A percentile compares a stretch with the other conserved stretches of the same genome.
These are phyloP conservation scores for Chlorella sp. DNA, from an alignment of 139 green algal genomes.

Conservation along the genomic window DNA sequence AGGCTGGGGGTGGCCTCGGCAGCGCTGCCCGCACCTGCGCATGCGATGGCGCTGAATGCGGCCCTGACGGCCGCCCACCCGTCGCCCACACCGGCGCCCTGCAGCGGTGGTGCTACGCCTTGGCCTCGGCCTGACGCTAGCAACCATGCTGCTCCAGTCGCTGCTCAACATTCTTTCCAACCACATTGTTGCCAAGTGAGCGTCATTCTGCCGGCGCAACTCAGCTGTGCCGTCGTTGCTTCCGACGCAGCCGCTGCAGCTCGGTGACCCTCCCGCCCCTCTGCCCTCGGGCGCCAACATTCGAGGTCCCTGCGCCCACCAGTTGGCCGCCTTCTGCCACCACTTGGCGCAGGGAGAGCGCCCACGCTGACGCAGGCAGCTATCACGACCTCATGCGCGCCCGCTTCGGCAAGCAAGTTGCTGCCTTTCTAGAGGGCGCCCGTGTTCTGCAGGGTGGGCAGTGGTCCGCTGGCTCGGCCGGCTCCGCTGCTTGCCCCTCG, in stretches of 20 bases:
- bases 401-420: constrained; percentile 20
- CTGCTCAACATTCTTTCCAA: background rate
- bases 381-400: constrained; percentile 19
- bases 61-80: too few relatives aligned
- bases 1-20: too few relatives aligned
- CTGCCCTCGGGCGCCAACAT: too few relatives aligned
- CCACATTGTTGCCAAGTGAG: constrained; percentile 12
- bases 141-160: constrained; percentile 4
- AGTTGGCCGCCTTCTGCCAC: background rate
- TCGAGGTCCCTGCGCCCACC: background rate
- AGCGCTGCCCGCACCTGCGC: background rate
- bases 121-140: background rate
- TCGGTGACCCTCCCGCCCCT: too few relatives aligned
- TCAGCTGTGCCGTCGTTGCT: too few relatives aligned
- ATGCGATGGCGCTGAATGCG: constrained; percentile 13
- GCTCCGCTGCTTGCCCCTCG: too few relatives aligned
- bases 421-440: too few relatives aligned
- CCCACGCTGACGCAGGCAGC: background rate
- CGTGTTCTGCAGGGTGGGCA: too few relatives aligned
- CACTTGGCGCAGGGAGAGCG: constrained; percentile 6
- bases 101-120: constrained; percentile 2
- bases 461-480: too few relatives aligned
- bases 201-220: too few relatives aligned
- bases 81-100: too few relatives aligned
- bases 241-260: too few relatives aligned